Percentiles rank a stretch among this genome's conserved stretches.
phyloP scores from a whole-genome alignment of 2,329 filamentous ascomycete species.

The Alternaria alternata region DNA sequence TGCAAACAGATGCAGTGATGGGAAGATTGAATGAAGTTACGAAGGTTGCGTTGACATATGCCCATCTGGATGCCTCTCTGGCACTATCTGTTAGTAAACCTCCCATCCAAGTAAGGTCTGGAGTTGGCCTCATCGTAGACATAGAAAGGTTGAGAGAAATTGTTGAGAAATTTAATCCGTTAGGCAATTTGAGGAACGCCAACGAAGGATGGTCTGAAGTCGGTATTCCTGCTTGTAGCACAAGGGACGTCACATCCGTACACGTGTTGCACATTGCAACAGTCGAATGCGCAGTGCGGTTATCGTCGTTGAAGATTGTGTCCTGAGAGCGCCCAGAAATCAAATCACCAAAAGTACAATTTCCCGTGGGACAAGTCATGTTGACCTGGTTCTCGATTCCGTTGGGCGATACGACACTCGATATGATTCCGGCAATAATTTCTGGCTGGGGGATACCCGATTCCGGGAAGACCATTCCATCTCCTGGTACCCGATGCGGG shows the following conservation, averaged over 20 bases:
- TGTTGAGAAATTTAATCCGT: not conserved
- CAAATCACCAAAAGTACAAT: not conserved
- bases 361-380: not conserved
- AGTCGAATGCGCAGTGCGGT: not conserved
- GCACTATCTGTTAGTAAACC: not conserved
- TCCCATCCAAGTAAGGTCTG: not conserved
- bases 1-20: not conserved
- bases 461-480: not conserved
- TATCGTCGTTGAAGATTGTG: not conserved
- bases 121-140: not conserved
- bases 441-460: not conserved
- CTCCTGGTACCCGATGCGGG: not conserved
- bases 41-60: conserved; percentile 2
- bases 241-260: not conserved
- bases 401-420: not conserved
- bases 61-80: conserved; percentile 3
- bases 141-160: no score
- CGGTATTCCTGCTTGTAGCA: not conserved
- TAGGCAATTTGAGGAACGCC: not conserved
- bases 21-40: not conserved
- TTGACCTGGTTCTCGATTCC: not conserved
- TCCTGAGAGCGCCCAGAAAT: not conserved
- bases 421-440: not conserved
- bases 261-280: not conserved
- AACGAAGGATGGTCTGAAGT: not conserved